Base-by-base conservation (phyloP, 257 asterid species). In the Gentiana dahurica region DNA sequence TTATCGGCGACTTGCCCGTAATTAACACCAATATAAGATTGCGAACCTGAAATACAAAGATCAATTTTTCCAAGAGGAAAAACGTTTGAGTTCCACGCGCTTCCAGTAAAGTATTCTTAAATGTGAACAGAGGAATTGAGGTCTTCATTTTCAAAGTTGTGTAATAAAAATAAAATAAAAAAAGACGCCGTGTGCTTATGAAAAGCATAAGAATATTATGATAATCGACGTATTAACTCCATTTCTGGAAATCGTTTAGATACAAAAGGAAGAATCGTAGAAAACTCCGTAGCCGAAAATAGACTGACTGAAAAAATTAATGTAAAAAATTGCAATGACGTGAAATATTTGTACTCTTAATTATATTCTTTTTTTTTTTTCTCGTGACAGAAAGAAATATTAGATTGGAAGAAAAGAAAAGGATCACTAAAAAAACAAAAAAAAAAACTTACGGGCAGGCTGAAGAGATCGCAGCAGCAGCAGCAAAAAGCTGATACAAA, bases 1-100 rank as follows among this genome's bases (percentile, higher is more conserved):
- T 92, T 92, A 68, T 92, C 94, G 46, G 97, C 99, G 49, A 92
- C 83, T 60, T 66, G 70, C 3, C 99, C 99, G 61, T 92, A 92
- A 49, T 92, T 92, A 0, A 88, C 79, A 6, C 99, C 99, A 61
- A 92, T 71, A 71, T 81, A 92, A 6, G 99, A 72, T 75, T 92
- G 75, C 50, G 95, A 73, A 34, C 69, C 99, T 88, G 71, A 60
- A 53, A 52, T 38, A 44, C 3, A 49, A 49, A 37, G 35, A 37
- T 4, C 39, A 10, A 45, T 2, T 12, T 3, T 10, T 8, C 5
- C 2, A n/a, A 12, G 32, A 62, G 55, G n/a, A 12, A 55, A 12
- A 7, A 6, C 37, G 13, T 5, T 2, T 5, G 46, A 41, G 9
- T 7, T 5, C 10, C 46, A 41, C 46, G 37, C 34, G n/a, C 24